These are phyloP conservation scores for Chlorophyllum brunneum DNA, from an alignment of 768 basidiomycete species.

Conservation along the genomic window DNA sequence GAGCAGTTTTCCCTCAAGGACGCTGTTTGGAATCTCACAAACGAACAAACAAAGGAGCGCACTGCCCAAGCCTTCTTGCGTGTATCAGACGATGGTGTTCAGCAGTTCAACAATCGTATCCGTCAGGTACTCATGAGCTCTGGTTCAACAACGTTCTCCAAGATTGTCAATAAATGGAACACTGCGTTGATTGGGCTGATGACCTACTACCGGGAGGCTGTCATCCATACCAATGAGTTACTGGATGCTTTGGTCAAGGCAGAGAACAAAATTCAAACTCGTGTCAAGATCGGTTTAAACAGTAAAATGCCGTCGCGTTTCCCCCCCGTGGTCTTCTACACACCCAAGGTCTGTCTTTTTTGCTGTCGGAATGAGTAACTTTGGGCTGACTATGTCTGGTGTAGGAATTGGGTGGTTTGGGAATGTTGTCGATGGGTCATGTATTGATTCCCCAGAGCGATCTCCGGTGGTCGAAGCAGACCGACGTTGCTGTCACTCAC, in stretches of 20 bases:
- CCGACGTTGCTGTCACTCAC: conserved; percentile 78
- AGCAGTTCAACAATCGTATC: conserved; percentile 97
- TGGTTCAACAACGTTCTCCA: conserved; percentile 97
- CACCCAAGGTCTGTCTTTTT: conserved; percentile 63
- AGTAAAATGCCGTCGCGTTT: conserved; percentile 99
- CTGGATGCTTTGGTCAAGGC: conserved; percentile 96
- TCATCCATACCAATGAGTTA: conserved; percentile 95
- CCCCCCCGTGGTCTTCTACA: conserved; percentile 95
- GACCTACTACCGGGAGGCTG: conserved; percentile 98
- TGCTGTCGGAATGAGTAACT: not conserved
- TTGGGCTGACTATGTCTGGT: conserved; percentile 5
- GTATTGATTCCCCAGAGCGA: conserved; percentile 98
- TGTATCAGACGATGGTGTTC: conserved; percentile 94
- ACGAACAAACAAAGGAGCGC: conserved; percentile 95
- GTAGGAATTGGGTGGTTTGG: conserved; percentile 92
- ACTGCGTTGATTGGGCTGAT: conserved; percentile 93
- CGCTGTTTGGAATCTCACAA: conserved; percentile 94
- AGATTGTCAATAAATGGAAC: conserved; percentile 99
- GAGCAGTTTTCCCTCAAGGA: conserved; percentile 97
- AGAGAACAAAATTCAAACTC: conserved; percentile 99
- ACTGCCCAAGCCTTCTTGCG: conserved; percentile 98
- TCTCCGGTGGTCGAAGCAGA: conserved; percentile 97
- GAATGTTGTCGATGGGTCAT: conserved; percentile 99
- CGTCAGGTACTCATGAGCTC: conserved; percentile 98
- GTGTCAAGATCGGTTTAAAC: conserved; percentile 99